Evolutionary conservation across 2,329 filamentous ascomycete genomes (phyloP), one percentile per base, ranked within the genome.

Genomic region (Trichoderma aggressivum): DNA sequence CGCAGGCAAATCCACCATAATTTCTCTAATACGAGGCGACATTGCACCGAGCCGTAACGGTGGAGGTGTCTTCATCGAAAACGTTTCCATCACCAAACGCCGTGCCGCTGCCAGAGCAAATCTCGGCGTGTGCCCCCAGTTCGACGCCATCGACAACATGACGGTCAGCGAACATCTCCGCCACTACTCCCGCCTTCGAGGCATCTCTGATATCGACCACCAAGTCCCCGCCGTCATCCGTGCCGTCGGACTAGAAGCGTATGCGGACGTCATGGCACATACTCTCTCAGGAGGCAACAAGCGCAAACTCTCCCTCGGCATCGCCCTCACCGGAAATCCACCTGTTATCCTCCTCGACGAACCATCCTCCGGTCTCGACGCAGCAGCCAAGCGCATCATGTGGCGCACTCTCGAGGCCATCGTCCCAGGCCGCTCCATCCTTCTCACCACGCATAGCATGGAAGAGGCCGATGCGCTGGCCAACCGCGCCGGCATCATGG

Each of bases 391-490:
- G 78, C 85, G 92, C 43, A 86, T 92, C 32, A 92, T 94, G 86
- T 94, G 92, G 92, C 86, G 87, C 61, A 92, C 91, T 0, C 85
- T 94, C 0, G 86, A 86, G 7, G 84, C 87, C 2, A 86, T 94
- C 11, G 87, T 89, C 0, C 87, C 89, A 0, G 91, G 91, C 0
- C 86, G 92, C 36, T 89, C 88, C 1, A 83, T 94, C 0, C 83
- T 94, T 0, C 85, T 94, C 47, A 94, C 92, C 0, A 94, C 92
- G 0, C 92, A 94, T 78, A 90, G 87, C 12, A 94, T 94, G 91
- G 92, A 94, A 77, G 92, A 94, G 79, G 92, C 92, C 1, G 91
- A 94, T 74, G 91, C 91, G 1, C 83, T 94, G 3, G 91, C 92
- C 0, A 89, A 72, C 8, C 77, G 78, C 7, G 78, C 77, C 2